Percentiles rank a stretch among this genome's conserved stretches.
Conservation (phyloP, 108 stramenopile species). For the Seminavis robusta region DNA sequence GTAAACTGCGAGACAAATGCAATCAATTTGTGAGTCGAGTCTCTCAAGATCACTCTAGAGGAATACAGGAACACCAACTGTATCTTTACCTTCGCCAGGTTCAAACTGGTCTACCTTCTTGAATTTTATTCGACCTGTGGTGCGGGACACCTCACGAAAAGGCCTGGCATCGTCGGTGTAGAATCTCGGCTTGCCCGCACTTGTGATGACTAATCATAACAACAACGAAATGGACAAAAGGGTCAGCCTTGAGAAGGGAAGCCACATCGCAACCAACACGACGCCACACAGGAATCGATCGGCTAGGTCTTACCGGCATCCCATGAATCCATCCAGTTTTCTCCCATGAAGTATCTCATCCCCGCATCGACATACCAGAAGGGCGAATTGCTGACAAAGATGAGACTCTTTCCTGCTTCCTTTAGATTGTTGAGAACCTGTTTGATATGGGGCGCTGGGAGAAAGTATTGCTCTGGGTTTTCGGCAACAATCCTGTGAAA, state of each 20-base stretch:
- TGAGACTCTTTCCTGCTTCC: constrained; percentile 65
- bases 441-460: constrained; percentile 71
- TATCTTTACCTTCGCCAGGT: constrained; percentile 1
- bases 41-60: neutral
- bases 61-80: neutral
- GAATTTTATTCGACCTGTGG: constrained; percentile 58
- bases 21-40: neutral
- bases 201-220: constrained; percentile 74
- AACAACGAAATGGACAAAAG: too few relatives aligned
- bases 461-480: constrained; percentile 76
- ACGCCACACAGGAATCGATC: neutral
- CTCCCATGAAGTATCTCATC: constrained; percentile 90
- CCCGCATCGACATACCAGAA: constrained; percentile 93
- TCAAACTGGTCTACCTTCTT: constrained; percentile 42
- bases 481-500: constrained; percentile 88
- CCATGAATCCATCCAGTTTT: constrained; percentile 82
- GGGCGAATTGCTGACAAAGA: constrained; percentile 87
- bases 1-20: constrained; percentile 46
- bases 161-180: constrained; percentile 82
- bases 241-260: too few relatives aligned
- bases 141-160: constrained; percentile 78
- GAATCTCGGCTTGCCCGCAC: constrained; percentile 91
- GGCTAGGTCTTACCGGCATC: constrained; percentile 65
- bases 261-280: neutral
- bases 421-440: constrained; percentile 64